Percentiles rank a stretch among this genome's conserved stretches.
phyloP scores from a whole-genome alignment of 2,329 filamentous ascomycete genomes.

The Fusarium multiceps region DNA sequence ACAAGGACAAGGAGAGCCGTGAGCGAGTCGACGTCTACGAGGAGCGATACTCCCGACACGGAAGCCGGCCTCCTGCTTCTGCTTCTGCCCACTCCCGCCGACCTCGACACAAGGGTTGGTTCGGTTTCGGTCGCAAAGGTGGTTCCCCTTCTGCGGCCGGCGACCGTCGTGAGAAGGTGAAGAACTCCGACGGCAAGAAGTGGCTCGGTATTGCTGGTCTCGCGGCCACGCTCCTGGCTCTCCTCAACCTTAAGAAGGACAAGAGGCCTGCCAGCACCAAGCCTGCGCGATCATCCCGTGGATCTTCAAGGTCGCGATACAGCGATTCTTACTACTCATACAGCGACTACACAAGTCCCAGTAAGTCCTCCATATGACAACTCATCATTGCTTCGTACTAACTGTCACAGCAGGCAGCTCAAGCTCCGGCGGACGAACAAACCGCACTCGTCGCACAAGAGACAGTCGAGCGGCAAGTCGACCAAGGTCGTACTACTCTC shows the following conservation, averaged over 20 bases:
- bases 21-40: constrained; percentile 71
- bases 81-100: constrained; percentile 59
- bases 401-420: constrained; percentile 55
- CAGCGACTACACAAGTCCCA: constrained; percentile 60
- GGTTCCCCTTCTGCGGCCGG: constrained; percentile 53
- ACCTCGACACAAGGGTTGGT: constrained; percentile 68
- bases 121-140: constrained; percentile 57
- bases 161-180: constrained; percentile 59
- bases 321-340: constrained; percentile 67
- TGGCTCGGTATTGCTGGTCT: constrained; percentile 66
- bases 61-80: constrained; percentile 51
- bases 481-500: constrained; percentile 50
- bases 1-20: constrained; percentile 54
- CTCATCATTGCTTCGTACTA: constrained; percentile 24
- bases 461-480: constrained; percentile 42
- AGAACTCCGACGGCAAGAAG: constrained; percentile 61
- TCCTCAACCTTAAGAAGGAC: constrained; percentile 66
- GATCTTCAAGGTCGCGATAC: constrained; percentile 60
- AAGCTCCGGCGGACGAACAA: constrained; percentile 59
- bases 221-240: constrained; percentile 62
- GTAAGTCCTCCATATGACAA: constrained; percentile 55
- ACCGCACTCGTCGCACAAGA: constrained; percentile 49
- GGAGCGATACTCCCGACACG: constrained; percentile 68
- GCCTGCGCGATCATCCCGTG: constrained; percentile 52
- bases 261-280: constrained; percentile 58